Evolutionary conservation across 768 basidiomycete genomes (phyloP).

Genomic region (Austroboletus eburneus): DNA sequence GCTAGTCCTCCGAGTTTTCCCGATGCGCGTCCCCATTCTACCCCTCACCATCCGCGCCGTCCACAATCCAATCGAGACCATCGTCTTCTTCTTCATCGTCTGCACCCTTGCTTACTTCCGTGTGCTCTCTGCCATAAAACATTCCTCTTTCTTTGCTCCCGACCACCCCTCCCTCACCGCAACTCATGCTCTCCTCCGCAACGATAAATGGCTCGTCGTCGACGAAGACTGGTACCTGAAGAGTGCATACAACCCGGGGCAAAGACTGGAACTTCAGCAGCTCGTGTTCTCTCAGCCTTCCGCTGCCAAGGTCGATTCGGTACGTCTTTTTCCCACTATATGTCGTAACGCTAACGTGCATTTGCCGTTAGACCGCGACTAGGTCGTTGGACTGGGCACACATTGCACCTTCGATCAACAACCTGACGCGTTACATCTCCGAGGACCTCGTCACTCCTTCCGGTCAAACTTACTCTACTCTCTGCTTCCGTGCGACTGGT

Average conservation of each 20-base stretch:
- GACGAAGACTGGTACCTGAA: conserved; percentile 50
- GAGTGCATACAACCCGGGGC: conserved; percentile 23
- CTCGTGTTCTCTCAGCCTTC: conserved; percentile 56
- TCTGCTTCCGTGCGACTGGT: conserved; percentile 44
- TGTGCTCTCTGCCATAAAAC: conserved; percentile 84
- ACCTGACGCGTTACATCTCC: conserved; percentile 49
- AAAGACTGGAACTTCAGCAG: conserved; percentile 69
- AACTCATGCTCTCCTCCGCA: conserved; percentile 49
- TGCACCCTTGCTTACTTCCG: conserved; percentile 96
- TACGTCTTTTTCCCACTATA: conserved; percentile 14
- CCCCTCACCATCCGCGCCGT: conserved; percentile 71
- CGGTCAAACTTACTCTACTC: conserved; percentile 44
- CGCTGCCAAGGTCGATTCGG: conserved; percentile 32
- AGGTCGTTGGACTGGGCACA: conserved; percentile 36
- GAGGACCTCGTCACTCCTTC: conserved; percentile 36
- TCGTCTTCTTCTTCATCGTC: conserved; percentile 84
- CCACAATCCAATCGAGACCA: conserved; percentile 80
- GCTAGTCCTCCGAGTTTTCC: too few relatives aligned
- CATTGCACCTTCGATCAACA: conserved; percentile 40
- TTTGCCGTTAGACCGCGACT: conserved; percentile 21
- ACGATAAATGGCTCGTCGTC: conserved; percentile 61
- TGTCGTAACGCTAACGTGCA: conserved; percentile 6
- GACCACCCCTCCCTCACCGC: conserved; percentile 47
- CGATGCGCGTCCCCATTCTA: conserved; percentile 62
- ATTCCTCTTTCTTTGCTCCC: conserved; percentile 74